Conservation (phyloP, 139 green algal genomes). For the Klebsormidium nitens region DNA sequence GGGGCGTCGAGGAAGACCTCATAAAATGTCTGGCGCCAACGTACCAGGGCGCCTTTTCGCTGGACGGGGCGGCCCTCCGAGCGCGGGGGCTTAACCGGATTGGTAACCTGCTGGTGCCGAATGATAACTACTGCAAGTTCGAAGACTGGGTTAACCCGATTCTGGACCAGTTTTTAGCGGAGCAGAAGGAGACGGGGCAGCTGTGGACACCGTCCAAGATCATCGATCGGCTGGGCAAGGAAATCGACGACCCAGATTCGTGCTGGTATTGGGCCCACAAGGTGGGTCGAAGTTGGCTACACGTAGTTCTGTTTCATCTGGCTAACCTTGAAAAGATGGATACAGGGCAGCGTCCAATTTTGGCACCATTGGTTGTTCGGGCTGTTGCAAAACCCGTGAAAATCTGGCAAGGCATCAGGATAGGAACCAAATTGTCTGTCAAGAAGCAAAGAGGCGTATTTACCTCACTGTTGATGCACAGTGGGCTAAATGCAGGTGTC, state of each 20-base stretch:
- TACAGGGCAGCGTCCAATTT: neutral
- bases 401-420: too few species aligned
- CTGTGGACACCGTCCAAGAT: slow-evolving; percentile 91
- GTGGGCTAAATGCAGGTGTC: too few species aligned
- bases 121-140: slow-evolving; percentile 98
- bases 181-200: slow-evolving; percentile 75
- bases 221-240: slow-evolving; percentile 71
- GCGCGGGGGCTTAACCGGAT: slow-evolving; percentile 86
- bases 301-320: slow-evolving; percentile 6
- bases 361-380: too few species aligned
- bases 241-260: slow-evolving; percentile 82
- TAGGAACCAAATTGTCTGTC: too few species aligned
- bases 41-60: slow-evolving; percentile 85
- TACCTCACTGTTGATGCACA: too few species aligned
- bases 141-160: slow-evolving; percentile 99
- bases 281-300: too few species aligned
- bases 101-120: slow-evolving; percentile 98
- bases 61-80: slow-evolving; percentile 74
- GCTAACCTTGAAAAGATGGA: neutral
- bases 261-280: slow-evolving; percentile 87
- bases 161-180: slow-evolving; percentile 81
- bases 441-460: too few species aligned
- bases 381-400: too few species aligned
- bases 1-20: slow-evolving; percentile 95
- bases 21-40: slow-evolving; percentile 96